Percentiles rank a stretch among this genome's conserved stretches.
These are phyloP conservation scores for Dendrobium officinale DNA, from an alignment of 106 monocot genomes.

Conservation along the genomic window DNA sequence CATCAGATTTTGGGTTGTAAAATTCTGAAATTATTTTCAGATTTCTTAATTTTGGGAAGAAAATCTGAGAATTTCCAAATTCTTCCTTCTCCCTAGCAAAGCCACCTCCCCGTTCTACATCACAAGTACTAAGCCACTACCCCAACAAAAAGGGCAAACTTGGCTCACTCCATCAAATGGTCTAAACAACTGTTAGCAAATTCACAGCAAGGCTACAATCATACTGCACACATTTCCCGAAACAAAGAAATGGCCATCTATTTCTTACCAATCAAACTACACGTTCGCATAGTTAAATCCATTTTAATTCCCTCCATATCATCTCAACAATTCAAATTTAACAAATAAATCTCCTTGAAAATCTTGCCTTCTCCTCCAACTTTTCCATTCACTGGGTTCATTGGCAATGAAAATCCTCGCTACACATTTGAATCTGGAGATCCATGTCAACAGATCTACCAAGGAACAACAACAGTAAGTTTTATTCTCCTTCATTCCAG, in stretches of 20 bases:
- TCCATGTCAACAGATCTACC: not conserved
- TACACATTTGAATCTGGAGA: not conserved
- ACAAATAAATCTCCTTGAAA: not conserved
- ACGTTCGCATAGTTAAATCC: not conserved
- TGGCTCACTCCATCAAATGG: not conserved
- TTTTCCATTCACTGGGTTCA: not conserved
- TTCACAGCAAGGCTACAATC: not conserved
- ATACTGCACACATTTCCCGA: not conserved
- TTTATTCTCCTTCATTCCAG: constrained; percentile 1
- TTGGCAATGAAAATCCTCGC: not conserved
- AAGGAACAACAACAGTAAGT: not conserved
- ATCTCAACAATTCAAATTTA: not conserved
- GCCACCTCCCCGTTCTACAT: no score
- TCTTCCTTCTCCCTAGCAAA: no score
- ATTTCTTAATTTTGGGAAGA: not conserved
- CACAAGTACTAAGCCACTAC: not conserved
- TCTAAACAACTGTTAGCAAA: not conserved
- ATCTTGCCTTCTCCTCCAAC: not conserved
- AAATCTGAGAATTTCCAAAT: no score
- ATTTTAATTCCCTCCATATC: not conserved
- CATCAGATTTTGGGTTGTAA: no score
- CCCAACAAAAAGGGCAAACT: not conserved
- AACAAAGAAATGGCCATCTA: not conserved
- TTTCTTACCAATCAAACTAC: not conserved
- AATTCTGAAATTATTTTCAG: no score